Evolutionary conservation across 768 basidiomycete genomes (phyloP), one percentile per base, ranked within the genome.

Genomic region (Pulveroboletus sp.): DNA sequence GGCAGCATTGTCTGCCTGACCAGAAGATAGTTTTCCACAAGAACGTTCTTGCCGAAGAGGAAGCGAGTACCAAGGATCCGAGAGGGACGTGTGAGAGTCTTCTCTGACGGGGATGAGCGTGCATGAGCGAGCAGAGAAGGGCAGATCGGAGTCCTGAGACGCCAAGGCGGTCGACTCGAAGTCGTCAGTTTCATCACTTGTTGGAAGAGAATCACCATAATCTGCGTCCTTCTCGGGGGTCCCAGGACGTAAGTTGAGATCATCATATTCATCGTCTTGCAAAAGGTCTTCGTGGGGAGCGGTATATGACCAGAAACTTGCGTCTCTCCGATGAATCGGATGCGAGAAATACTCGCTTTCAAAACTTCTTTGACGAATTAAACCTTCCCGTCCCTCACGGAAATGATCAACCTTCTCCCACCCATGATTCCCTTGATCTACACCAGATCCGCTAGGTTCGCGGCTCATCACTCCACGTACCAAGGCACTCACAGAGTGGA

Each of bases 221-320:
- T 61, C 56, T 21, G 53, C 55, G 51, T 60, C 55, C 46, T 57
- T 55, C 50, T 57, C 57, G 51, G 56, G 47, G 11, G 39, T 31
- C 3, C 28, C 50, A 27, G 33, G 51, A 44, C 33, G 48, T 32
- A 59, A 43, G 37, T 57, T 26, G 53, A 52, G 51, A 27, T 37
- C 44, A 39, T 48, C 52, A 38, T 60, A 55, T 15, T 54, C 57
- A 14, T 63, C 55, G 32, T 62, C 61, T 12, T 37, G 52, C n/a
- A 47, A 38, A 26, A 54, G 57, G 45, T 75, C 69, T 27, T 63
- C 52, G 50, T 72, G 75, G 0, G 73, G 80, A 59, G 85, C 80
- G 21, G 59, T 60, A 57, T 83, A 81, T 60, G 54, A 67, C 61
- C 61, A 66, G 52, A 44, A 40, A 24, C 56, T 59, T 31, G 37